Evolutionary conservation across 345 rosid species (phyloP).

Genomic region (Punica granatum): DNA sequence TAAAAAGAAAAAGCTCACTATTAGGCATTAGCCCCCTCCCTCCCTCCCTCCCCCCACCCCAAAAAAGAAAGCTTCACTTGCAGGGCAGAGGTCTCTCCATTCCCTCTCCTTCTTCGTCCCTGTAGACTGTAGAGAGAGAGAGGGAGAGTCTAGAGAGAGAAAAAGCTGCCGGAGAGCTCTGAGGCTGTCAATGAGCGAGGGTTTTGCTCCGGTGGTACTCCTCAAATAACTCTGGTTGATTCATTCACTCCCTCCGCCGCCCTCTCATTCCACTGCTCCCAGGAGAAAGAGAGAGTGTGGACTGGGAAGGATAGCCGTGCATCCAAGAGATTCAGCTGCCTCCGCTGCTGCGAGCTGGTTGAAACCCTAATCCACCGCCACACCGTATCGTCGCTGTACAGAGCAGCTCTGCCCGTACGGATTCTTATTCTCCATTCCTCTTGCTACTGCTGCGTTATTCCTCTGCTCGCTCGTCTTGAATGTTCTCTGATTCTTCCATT

Average conservation of each 20-base stretch:
- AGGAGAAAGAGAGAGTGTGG: neutral
- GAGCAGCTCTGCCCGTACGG: slow-evolving; percentile 3
- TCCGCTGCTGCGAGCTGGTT: neutral
- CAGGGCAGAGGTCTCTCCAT: neutral
- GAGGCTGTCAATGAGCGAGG: neutral
- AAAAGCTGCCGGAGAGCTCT: neutral
- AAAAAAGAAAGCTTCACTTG: neutral
- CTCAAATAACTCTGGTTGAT: neutral
- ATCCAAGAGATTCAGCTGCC: neutral
- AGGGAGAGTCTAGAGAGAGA: neutral
- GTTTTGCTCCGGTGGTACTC: neutral
- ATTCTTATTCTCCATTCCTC: slow-evolving; percentile 13
- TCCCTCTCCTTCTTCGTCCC: neutral
- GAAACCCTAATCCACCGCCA: neutral
- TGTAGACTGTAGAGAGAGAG: neutral
- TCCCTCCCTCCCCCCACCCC: neutral
- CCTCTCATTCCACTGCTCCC: neutral
- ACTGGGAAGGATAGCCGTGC: neutral
- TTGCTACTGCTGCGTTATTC: slow-evolving; percentile 20
- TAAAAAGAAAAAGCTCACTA: neutral
- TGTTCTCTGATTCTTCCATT: neutral
- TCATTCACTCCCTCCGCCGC: no score
- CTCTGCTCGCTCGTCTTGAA: neutral
- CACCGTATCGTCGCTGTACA: neutral
- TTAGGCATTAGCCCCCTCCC: no score